These are phyloP conservation scores for Phialophora tarda DNA, from an alignment of 2,329 filamentous ascomycete species.

Conservation along the genomic window DNA sequence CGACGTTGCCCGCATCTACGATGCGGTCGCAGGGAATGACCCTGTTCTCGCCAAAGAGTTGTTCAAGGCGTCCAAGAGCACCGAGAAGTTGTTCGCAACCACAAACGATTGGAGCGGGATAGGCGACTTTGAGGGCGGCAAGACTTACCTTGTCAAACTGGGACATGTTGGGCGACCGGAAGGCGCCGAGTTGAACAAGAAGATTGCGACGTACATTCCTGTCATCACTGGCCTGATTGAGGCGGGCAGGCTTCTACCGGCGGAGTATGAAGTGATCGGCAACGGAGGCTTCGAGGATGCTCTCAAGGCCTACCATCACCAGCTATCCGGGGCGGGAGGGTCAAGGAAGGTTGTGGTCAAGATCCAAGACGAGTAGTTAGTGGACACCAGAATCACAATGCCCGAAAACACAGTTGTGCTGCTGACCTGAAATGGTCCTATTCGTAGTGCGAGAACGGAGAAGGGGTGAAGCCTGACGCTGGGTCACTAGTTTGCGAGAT, in stretches of 20 bases:
- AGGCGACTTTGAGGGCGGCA: conserved; percentile 39
- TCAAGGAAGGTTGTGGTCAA: conserved; percentile 40
- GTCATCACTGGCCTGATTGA: conserved; percentile 37
- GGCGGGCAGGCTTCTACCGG: conserved; percentile 31
- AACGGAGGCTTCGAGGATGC: conserved; percentile 39
- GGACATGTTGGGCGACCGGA: conserved; percentile 36
- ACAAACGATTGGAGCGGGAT: conserved; percentile 39
- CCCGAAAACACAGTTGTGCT: not conserved
- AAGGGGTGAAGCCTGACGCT: not conserved
- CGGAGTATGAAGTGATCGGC: conserved; percentile 39
- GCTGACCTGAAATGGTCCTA: not conserved
- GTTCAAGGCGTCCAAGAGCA: conserved; percentile 36
- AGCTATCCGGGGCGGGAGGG: conserved; percentile 37
- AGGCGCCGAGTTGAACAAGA: conserved; percentile 35
- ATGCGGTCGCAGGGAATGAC: conserved; percentile 44
- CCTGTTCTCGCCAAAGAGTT: conserved; percentile 39
- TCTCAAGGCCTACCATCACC: conserved; percentile 38
- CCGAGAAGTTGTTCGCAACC: conserved; percentile 40
- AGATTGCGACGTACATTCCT: conserved; percentile 38
- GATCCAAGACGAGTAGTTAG: conserved; percentile 35
- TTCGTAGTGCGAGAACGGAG: not conserved
- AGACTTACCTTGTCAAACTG: conserved; percentile 35
- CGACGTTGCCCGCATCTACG: conserved; percentile 42
- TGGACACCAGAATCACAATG: not conserved
- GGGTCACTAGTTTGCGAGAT: not conserved